Base-by-base conservation (phyloP, 352 stramenopile genomes). In the Phytophthora agathidicida region DNA sequence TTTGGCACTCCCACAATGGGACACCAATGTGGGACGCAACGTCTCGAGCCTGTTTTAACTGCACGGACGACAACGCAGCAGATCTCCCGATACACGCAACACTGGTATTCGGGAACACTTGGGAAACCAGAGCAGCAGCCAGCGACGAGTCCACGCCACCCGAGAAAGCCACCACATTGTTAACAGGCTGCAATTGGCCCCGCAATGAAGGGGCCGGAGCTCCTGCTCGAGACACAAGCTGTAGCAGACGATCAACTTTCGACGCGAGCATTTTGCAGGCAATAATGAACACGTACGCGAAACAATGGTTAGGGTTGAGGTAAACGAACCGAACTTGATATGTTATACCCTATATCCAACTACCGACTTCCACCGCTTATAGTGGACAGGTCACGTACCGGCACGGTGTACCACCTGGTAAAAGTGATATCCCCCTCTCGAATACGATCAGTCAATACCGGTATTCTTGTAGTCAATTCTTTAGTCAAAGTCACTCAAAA, bases 101-200 rank as follows among this genome's bases (percentile, higher is more conserved):
- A 9, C 89, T 86, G 16, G 85, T 83, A 14, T 52, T 23, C 0
- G 77, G 73, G 60, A 98, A 98, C 16, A 83, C 80, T 23, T 73
- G 77, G 43, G 93, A 74, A n/a, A 98, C 88, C 31, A 98, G 60
- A 11, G 91, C 92, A 3, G 95, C 93, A 3, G 95, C 88, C 6
- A 99, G 66, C 16, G 91, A 98, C 27, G 96, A 99, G 77, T 99
- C 97, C 5, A 99, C 92, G 14, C 97, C 97, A 28, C 97, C 97
- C 1, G 91, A 98, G 60, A 90, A 98, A n/a, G 92, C 92, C 14
- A 97, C 72, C 10, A 98, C 71, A 46, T 98, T 80, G 60, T 68
- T 79, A 23, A 71, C 69, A 36, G 59, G 62, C 31, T 32, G 43
- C 26, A 32, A 38, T 19, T 38, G 19, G 22, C 32, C 27, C 4